phyloP scores from a whole-genome alignment of 2,329 filamentous ascomycete genomes.

The Sporothrix brasiliensis region DNA sequence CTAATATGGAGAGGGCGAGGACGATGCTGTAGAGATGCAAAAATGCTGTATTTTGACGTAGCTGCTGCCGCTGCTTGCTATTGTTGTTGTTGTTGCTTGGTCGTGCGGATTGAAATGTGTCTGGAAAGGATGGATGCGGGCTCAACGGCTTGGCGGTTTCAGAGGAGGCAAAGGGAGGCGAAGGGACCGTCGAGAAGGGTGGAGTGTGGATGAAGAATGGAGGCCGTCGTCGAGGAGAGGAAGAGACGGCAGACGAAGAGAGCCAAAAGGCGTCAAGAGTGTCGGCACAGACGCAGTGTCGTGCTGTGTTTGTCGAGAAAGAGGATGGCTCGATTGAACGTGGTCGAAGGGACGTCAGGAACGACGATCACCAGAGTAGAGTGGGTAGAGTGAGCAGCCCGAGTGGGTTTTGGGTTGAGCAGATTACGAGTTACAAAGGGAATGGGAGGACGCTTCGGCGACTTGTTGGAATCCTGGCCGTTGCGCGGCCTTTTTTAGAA shows the following conservation, averaged over 20 bases:
- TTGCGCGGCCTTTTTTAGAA: slow-evolving; percentile 14
- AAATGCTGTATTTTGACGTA: background rate
- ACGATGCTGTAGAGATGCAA: slow-evolving; percentile 1
- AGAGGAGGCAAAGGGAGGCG: background rate
- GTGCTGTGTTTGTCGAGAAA: background rate
- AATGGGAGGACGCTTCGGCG: background rate
- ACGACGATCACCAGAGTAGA: slow-evolving; percentile 11
- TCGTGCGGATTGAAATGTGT: slow-evolving; percentile 10
- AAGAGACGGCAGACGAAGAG: background rate
- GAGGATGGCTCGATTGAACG: background rate
- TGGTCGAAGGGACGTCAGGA: background rate
- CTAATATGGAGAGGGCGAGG: background rate
- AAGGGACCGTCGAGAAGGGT: background rate
- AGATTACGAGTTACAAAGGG: slow-evolving; percentile 4
- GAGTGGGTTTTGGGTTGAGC: slow-evolving; percentile 9
- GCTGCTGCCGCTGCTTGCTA: background rate
- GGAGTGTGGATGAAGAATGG: background rate
- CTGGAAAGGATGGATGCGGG: background rate
- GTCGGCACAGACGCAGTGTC: background rate
- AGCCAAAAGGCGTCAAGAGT: background rate
- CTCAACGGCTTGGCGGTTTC: slow-evolving; percentile 15
- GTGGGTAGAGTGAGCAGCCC: background rate
- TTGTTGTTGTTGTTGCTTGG: background rate
- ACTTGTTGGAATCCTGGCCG: slow-evolving; percentile 1
- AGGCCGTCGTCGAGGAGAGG: too few relatives aligned